Conservation (phyloP, 495 filamentous ascomycete species). For the Wilcoxina mikolae region DNA sequence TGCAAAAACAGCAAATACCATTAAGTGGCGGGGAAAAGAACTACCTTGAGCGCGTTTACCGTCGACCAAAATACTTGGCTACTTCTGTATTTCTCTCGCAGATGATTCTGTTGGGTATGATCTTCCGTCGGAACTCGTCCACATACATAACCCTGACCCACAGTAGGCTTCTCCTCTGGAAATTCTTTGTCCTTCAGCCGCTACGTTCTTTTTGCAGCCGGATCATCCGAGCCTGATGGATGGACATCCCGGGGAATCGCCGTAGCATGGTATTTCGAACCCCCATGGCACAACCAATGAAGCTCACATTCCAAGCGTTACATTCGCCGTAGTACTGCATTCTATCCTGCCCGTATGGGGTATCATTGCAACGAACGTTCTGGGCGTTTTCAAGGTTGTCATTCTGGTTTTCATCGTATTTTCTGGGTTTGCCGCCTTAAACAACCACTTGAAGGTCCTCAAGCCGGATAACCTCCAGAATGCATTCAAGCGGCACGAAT, state of each 20-base stretch:
- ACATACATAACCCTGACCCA: constrained; percentile 23
- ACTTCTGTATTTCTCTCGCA: constrained; percentile 53
- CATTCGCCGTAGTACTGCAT: constrained; percentile 46
- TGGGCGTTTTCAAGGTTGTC: constrained; percentile 54
- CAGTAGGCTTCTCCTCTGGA: constrained; percentile 37
- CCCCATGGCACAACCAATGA: neutral
- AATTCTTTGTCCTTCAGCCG: constrained; percentile 57
- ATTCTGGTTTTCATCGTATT: constrained; percentile 47
- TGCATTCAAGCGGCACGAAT: constrained; percentile 31
- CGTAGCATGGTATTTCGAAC: neutral
- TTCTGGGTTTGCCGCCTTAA: constrained; percentile 33
- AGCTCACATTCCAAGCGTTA: constrained; percentile 32
- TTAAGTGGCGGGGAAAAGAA: constrained; percentile 55
- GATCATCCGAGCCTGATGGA: constrained; percentile 41
- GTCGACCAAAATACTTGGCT: constrained; percentile 50
- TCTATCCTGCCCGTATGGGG: constrained; percentile 45
- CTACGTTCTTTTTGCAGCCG: constrained; percentile 51
- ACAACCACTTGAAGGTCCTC: constrained; percentile 36
- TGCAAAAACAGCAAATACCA: neutral
- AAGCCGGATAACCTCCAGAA: constrained; percentile 41
- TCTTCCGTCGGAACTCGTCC: constrained; percentile 44
- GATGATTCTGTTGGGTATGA: constrained; percentile 49
- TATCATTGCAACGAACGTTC: constrained; percentile 49
- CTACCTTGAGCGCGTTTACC: constrained; percentile 65
- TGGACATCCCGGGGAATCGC: constrained; percentile 47